These are phyloP conservation scores for Verticillium nubilum DNA, from an alignment of 2,329 filamentous ascomycete genomes.

Conservation along the genomic window DNA sequence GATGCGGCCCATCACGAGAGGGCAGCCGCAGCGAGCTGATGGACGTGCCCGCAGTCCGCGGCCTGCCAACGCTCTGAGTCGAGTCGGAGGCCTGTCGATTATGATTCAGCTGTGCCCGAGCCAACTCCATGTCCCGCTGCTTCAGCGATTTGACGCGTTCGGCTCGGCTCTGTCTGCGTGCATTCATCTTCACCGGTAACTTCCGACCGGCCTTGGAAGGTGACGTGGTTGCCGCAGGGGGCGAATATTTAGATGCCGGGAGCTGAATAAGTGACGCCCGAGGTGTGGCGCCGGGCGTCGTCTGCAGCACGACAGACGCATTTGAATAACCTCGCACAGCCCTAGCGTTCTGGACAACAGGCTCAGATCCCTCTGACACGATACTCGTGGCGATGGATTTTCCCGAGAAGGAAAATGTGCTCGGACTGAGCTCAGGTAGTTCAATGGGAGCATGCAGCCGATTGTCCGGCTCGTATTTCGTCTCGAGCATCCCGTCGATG, in stretches of 20 bases:
- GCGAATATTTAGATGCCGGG: not conserved
- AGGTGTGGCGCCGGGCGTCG: slow-evolving; percentile 6
- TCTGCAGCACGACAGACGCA: slow-evolving; percentile 20
- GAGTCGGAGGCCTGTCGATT: not conserved
- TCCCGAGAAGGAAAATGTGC: slow-evolving; percentile 4
- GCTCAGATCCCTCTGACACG: slow-evolving; percentile 23
- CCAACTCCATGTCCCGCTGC: slow-evolving; percentile 31
- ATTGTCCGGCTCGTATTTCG: slow-evolving; percentile 5
- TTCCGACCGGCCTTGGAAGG: slow-evolving; percentile 1
- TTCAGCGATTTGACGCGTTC: slow-evolving; percentile 35
- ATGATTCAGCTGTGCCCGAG: slow-evolving; percentile 12
- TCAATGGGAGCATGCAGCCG: slow-evolving; percentile 1
- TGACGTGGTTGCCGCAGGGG: not conserved
- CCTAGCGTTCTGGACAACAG: slow-evolving; percentile 24
- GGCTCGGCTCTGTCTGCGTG: slow-evolving; percentile 23
- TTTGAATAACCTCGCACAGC: slow-evolving; percentile 22
- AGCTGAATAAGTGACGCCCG: slow-evolving; percentile 5
- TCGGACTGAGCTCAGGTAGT: slow-evolving; percentile 5
- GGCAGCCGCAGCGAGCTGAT: slow-evolving; percentile 10
- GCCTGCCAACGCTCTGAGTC: not conserved
- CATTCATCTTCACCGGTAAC: slow-evolving; percentile 5
- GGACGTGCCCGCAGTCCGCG: slow-evolving; percentile 6
- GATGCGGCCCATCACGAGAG: slow-evolving; percentile 7
- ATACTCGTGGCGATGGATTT: slow-evolving; percentile 26
- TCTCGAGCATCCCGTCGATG: slow-evolving; percentile 4